Evolutionary conservation across 768 basidiomycete species (phyloP), one percentile per base, ranked within the genome.

Genomic region (Lactifluus pinguis): DNA sequence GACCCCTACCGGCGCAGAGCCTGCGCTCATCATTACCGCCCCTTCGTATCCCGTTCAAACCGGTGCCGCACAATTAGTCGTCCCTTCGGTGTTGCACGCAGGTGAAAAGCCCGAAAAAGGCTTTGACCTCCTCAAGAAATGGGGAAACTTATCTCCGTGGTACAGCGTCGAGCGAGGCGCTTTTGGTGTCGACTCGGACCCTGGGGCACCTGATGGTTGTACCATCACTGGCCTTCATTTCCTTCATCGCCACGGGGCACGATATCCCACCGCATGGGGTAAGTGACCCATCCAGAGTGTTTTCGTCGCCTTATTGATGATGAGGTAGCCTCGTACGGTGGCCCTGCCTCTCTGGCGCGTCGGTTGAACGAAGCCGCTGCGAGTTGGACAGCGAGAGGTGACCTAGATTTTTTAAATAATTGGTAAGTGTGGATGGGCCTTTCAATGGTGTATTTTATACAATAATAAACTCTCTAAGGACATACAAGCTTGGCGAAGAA

Each of bases 101-200:
- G 38, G 53, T 45, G 48, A 52, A 59, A 30, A 67, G 62, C n/a
- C 66, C 65, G 49, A 62, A 64, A 63, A 71, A 9, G 69, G 75
- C 10, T 92, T 89, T 65, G 81, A 86, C 68, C 67, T 92, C 48
- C 83, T 92, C 72, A 81, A 77, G 69, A 80, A 82, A 47, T 93
- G 91, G 91, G 91, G 91, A 1, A 92, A 92, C 68, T 71, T 91
- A 45, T 86, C 86, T 1, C 91, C 91, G 11, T 93, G 91, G 91
- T 92, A 86, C 70, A 89, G 85, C 64, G 83, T 89, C 19, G 76
- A 77, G 17, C 76, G 74, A 47, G 79, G 77, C 13, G 75, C 80
- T 1, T 93, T 91, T 72, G 90, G 91, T 0, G 64, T 92, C 10
- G 80, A 91, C 65, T 85, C 89, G 0, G 77, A 78, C 6, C 84